Evolutionary conservation across 371 early-diverging fungal species (phyloP).

Genomic region (Apophysomyces variabilis): DNA sequence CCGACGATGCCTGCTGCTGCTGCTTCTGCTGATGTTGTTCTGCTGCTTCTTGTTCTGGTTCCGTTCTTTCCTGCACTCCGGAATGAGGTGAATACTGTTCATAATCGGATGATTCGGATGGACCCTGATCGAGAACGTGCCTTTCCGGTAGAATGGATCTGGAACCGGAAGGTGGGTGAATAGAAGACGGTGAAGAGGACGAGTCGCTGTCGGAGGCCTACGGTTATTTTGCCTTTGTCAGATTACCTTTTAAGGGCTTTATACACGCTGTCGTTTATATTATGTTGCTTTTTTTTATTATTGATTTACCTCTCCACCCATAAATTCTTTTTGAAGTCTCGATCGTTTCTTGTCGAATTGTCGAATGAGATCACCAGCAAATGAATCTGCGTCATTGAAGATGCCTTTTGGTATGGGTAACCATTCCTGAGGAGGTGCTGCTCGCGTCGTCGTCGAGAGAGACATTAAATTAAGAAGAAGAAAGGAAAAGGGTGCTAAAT

Average conservation of each 20-base stretch:
- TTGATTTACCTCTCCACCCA: constrained; percentile 33
- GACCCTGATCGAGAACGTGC: neutral
- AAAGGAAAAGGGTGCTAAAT: neutral
- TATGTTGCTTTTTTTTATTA: neutral
- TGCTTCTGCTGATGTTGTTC: constrained; percentile 1
- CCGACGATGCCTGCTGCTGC: constrained; percentile 16
- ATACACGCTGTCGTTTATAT: constrained; percentile 13
- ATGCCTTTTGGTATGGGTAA: constrained; percentile 37
- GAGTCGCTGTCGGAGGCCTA: constrained; percentile 9
- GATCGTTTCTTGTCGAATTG: constrained; percentile 29
- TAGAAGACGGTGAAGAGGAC: neutral
- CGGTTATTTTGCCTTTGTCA: constrained; percentile 8
- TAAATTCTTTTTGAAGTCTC: constrained; percentile 8
- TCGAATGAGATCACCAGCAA: constrained; percentile 28
- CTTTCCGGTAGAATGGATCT: neutral
- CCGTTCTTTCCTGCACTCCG: neutral
- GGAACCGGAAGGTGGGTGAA: neutral
- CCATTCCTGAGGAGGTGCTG: constrained; percentile 22
- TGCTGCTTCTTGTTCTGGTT: constrained; percentile 2
- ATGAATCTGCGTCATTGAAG: constrained; percentile 29
- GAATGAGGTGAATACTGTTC: no score
- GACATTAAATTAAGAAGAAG: neutral
- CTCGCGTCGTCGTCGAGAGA: neutral
- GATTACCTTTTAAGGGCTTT: constrained; percentile 22
- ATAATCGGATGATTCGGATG: neutral